A percentile compares a stretch with the other conserved stretches of the same genome.
These are phyloP conservation scores for Salix suchowensis DNA, from an alignment of 345 rosid species.

Conservation along the genomic window DNA sequence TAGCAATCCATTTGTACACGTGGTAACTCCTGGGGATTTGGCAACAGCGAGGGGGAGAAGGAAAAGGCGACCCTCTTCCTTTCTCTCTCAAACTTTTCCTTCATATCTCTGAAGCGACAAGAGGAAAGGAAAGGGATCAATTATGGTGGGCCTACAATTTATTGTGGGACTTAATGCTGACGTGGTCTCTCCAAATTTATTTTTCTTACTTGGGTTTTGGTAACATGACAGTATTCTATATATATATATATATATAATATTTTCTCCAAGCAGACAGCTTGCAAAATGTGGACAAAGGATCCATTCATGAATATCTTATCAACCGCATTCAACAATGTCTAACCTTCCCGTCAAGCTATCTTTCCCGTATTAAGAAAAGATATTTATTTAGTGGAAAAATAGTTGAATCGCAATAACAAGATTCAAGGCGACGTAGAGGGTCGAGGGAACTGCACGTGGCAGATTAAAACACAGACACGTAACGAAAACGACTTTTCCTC, in stretches of 20 bases:
- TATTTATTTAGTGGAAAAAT: constrained; percentile 14
- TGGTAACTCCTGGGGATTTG: constrained; percentile 6
- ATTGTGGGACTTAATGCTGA: too few relatives aligned
- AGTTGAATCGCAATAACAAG: constrained; percentile 9
- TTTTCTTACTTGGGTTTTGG: background rate
- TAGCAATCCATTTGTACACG: too few relatives aligned
- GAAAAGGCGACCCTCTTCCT: background rate
- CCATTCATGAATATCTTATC: background rate
- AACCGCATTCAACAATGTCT: constrained; percentile 1
- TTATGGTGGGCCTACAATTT: too few relatives aligned
- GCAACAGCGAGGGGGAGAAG: background rate
- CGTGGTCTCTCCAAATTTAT: background rate
- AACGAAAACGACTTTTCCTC: constrained; percentile 21
- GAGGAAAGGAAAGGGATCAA: constrained; percentile 8
- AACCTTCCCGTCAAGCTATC: constrained; percentile 18
- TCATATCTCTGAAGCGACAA: constrained; percentile 16
- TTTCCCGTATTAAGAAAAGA: background rate
- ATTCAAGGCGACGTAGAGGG: constrained; percentile 33
- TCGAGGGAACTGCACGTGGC: constrained; percentile 20
- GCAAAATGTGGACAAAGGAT: background rate
- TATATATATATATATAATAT: too few relatives aligned
- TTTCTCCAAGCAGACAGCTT: too few relatives aligned
- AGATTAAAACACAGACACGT: constrained; percentile 1
- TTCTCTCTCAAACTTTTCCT: background rate
- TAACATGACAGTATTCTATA: too few relatives aligned